Conservation (phyloP, 768 basidiomycete genomes). For the Albatrellus ellisii region DNA sequence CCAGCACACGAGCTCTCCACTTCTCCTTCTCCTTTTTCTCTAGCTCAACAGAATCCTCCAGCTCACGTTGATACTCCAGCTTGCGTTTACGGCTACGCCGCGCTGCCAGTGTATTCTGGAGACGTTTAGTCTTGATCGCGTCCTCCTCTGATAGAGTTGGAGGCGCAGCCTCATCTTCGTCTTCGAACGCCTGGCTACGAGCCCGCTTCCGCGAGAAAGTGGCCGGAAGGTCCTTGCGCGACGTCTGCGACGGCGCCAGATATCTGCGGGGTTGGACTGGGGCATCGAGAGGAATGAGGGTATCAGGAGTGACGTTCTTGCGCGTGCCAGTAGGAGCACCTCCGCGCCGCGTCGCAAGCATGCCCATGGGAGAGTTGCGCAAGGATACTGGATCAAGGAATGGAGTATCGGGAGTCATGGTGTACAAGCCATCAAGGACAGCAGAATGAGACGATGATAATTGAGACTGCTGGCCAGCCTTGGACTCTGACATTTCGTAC, state of each 20-base stretch:
- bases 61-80: conserved; percentile 48
- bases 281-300: conserved; percentile 58
- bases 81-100: conserved; percentile 68
- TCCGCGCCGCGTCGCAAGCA: conserved; percentile 20
- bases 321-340: conserved; percentile 50
- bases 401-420: conserved; percentile 40
- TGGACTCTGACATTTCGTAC: conserved; percentile 7
- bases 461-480: conserved; percentile 3
- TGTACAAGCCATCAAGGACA: conserved; percentile 27
- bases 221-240: conserved; percentile 66
- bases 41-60: conserved; percentile 43
- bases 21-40: conserved; percentile 45
- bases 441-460: conserved; percentile 10
- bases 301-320: conserved; percentile 50
- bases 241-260: conserved; percentile 56
- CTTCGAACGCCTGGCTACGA: conserved; percentile 31
- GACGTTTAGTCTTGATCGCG: conserved; percentile 66
- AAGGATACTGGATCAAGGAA: conserved; percentile 28
- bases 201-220: conserved; percentile 56
- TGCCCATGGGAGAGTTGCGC: conserved; percentile 21
- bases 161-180: conserved; percentile 30
- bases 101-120: conserved; percentile 79
- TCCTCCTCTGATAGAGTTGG: conserved; percentile 43
- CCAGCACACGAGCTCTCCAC: conserved; percentile 45
- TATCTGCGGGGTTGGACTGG: conserved; percentile 76